Conservation (phyloP, 78 protist genomes). For the Dictyostelium brefeldianum region DNA sequence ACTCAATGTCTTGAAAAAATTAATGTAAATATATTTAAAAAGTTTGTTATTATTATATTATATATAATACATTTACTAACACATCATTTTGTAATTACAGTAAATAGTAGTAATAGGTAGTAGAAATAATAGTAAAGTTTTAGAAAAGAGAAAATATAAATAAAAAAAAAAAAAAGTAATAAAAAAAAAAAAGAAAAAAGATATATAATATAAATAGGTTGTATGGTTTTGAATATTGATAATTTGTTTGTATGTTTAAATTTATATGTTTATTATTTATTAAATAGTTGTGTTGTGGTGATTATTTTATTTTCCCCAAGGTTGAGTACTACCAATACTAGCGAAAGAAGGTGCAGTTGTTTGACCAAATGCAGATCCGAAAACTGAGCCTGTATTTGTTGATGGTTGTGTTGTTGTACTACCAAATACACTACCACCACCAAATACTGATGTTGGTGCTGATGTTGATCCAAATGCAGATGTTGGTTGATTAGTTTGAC, state of each 20-base stretch:
- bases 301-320: background rate
- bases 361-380: constrained; percentile 19
- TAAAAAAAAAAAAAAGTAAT: background rate
- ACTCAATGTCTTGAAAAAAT: constrained; percentile 72
- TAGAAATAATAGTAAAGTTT: background rate
- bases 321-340: constrained; percentile 1
- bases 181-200: background rate
- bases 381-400: constrained; percentile 20
- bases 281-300: no score
- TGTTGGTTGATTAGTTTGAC: background rate
- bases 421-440: constrained; percentile 50
- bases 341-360: background rate
- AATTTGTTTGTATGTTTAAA: background rate
- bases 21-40: constrained; percentile 15
- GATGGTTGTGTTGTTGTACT: background rate
- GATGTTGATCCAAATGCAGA: constrained; percentile 16
- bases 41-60: background rate
- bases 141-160: background rate
- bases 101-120: no score
- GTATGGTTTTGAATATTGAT: background rate
- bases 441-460: constrained; percentile 6
- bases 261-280: background rate
- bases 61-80: background rate
- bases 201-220: background rate
- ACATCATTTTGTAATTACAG: background rate